Base-by-base conservation (phyloP, 208 protist genomes). In the Phytomonas serpens region DNA sequence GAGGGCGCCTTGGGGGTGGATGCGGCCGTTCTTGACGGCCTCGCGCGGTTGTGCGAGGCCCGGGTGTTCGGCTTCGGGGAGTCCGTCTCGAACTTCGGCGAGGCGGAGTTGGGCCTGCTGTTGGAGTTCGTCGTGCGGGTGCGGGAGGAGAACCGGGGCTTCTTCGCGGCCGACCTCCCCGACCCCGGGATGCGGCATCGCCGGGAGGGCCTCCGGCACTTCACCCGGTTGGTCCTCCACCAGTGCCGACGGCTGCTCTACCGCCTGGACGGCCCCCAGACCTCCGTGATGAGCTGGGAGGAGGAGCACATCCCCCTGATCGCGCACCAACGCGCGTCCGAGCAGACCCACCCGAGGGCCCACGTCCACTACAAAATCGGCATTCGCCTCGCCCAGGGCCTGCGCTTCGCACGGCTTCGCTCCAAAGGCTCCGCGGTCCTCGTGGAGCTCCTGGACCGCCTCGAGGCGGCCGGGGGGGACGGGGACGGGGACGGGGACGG, bases 351-450 rank as follows among this genome's bases (percentile, higher is more conserved):
- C 64, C 86, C 84, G 9, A 69, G 75, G 11, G 82, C 85, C 34
- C 75, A 85, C 16, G 76, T 96, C 30, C 90, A 96, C 75, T 76
- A 82, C 63, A 86, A 87, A 40, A 75, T 96, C 13, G 88, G 88
- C 64, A 82, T 81, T 62, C 69, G 80, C 2, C 87, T 90, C 72
- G 88, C 88, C 34, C 86, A 88, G 69, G 90, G 90, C 0, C 69
- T 93, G 33, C 86, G 90, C 10, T 79, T 78, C 36, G 86, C 81
- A 0, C 67, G 63, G 6, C 75, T 96, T 42, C 70, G 78, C n/a
- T 62, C 86, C 4, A 42, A 67, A 23, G 64, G 77, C 9, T 89
- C 87, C 0, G 76, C 90, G 27, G 42, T 31, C 1, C 42, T 95
- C 30, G 73, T 79, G 14, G 83, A 87, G 76, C 78, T 93, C 57